These are phyloP conservation scores for Cyberlindnera sargentensis DNA, from an alignment of 805 yeast genomes.

Conservation along the genomic window DNA sequence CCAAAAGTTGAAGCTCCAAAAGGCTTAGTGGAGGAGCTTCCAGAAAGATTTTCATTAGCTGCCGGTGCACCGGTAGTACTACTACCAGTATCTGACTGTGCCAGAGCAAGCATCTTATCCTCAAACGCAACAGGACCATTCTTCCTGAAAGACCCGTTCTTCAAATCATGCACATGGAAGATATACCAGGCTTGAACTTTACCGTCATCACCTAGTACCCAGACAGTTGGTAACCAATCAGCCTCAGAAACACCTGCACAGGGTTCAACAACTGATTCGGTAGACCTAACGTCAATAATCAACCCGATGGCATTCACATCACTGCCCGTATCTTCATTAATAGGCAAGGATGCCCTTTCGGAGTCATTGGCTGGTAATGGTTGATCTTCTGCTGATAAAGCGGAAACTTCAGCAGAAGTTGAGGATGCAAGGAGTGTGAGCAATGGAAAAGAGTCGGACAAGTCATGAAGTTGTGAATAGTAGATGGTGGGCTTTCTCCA, in stretches of 20 bases:
- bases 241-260: slow-evolving; percentile 51
- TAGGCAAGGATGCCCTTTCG: slow-evolving; percentile 66
- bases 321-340: slow-evolving; percentile 54
- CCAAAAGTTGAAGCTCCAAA: too few relatives aligned
- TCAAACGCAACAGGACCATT: slow-evolving; percentile 11
- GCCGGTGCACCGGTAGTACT: too few relatives aligned
- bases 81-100: too few relatives aligned
- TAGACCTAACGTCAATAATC: slow-evolving; percentile 49
- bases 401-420: slow-evolving; percentile 54
- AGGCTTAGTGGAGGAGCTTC: too few relatives aligned
- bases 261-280: slow-evolving; percentile 41
- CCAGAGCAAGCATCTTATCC: slow-evolving; percentile 2
- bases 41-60: too few relatives aligned
- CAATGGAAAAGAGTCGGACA: slow-evolving; percentile 30
- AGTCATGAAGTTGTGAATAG: slow-evolving; percentile 29
- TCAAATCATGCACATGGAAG: slow-evolving; percentile 47
- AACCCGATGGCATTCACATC: slow-evolving; percentile 72
- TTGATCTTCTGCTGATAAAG: slow-evolving; percentile 31
- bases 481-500: slow-evolving; percentile 43
- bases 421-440: slow-evolving; percentile 50
- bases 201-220: slow-evolving; percentile 59
- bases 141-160: slow-evolving; percentile 25
- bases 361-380: slow-evolving; percentile 57
- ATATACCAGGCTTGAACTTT: slow-evolving; percentile 57
- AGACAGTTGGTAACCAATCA: slow-evolving; percentile 57